A percentile compares a stretch with the other conserved stretches of the same genome.
phyloP scores from a whole-genome alignment of 208 protist genomes.

The Crithidia acanthocephali region DNA sequence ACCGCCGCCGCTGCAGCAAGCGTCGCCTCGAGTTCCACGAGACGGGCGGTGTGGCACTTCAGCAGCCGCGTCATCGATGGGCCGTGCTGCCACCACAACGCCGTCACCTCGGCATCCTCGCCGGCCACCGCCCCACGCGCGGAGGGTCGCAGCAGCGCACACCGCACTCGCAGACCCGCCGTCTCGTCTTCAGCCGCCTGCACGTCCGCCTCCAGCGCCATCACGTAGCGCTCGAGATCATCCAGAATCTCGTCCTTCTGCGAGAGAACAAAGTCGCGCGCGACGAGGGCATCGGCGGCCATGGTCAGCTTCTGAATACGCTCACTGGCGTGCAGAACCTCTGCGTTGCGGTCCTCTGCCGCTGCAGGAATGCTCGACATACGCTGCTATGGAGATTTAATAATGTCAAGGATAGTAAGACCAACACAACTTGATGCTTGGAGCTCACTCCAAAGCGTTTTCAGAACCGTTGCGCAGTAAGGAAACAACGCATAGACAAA shows the following conservation, averaged over 20 bases:
- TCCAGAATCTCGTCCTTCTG: slow-evolving; percentile 55
- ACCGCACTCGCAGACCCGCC: slow-evolving; percentile 19
- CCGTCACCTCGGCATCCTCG: slow-evolving; percentile 22
- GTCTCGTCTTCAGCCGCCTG: slow-evolving; percentile 25
- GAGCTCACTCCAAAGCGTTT: too few relatives aligned
- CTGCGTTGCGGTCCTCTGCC: slow-evolving; percentile 35
- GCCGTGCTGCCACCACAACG: slow-evolving; percentile 31
- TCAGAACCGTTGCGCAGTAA: too few relatives aligned
- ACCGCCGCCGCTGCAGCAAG: background rate
- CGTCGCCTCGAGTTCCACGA: slow-evolving; percentile 23
- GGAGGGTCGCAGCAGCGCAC: slow-evolving; percentile 35
- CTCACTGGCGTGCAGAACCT: slow-evolving; percentile 33
- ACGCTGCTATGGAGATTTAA: background rate
- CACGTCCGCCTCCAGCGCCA: slow-evolving; percentile 39
- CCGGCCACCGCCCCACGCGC: slow-evolving; percentile 13
- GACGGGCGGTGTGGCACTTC: slow-evolving; percentile 35
- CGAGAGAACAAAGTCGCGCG: slow-evolving; percentile 45
- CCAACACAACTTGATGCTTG: too few relatives aligned
- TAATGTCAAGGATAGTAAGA: too few relatives aligned
- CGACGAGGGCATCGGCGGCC: slow-evolving; percentile 63
- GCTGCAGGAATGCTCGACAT: background rate
- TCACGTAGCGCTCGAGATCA: slow-evolving; percentile 40
- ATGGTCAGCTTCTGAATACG: slow-evolving; percentile 55
- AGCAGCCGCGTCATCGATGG: slow-evolving; percentile 36
- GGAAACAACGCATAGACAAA: too few relatives aligned